These are phyloP conservation scores for Debaryomyces castellii DNA, from an alignment of 805 yeast species.

Conservation along the genomic window DNA sequence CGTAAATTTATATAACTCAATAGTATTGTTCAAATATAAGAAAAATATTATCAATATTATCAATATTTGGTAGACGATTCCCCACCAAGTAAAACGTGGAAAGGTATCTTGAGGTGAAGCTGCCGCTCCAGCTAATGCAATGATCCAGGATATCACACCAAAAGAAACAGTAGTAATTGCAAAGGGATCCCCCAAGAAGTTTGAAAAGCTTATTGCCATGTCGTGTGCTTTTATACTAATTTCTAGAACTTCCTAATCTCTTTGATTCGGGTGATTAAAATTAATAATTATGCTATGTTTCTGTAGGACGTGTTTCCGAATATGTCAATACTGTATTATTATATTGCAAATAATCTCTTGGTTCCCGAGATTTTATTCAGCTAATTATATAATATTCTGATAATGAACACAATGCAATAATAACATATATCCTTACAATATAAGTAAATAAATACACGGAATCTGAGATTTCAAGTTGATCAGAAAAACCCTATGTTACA, in stretches of 20 bases:
- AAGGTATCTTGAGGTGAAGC: conserved; percentile 38
- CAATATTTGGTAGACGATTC: conserved; percentile 73
- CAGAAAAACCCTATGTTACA: not conserved
- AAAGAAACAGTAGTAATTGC: conserved; percentile 79
- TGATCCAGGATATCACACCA: conserved; percentile 77
- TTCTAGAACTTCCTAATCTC: too few relatives aligned
- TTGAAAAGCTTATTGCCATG: conserved; percentile 43
- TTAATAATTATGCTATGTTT: not conserved
- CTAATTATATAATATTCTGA: not conserved
- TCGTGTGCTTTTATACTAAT: not conserved
- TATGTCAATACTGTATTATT: not conserved
- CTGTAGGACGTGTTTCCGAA: not conserved
- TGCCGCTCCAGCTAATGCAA: conserved; percentile 85
- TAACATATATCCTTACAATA: not conserved
- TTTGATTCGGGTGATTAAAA: not conserved
- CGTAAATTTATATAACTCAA: conserved; percentile 67
- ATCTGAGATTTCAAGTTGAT: not conserved
- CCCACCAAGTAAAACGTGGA: conserved; percentile 97
- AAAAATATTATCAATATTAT: conserved; percentile 50
- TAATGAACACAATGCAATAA: not conserved
- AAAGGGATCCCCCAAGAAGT: conserved; percentile 79
- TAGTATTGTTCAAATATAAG: conserved; percentile 57
- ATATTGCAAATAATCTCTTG: not conserved
- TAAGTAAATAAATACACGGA: not conserved
- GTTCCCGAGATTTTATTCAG: not conserved